Evolutionary conservation across 768 basidiomycete genomes (phyloP).

Genomic region (Auricularia cornea): DNA sequence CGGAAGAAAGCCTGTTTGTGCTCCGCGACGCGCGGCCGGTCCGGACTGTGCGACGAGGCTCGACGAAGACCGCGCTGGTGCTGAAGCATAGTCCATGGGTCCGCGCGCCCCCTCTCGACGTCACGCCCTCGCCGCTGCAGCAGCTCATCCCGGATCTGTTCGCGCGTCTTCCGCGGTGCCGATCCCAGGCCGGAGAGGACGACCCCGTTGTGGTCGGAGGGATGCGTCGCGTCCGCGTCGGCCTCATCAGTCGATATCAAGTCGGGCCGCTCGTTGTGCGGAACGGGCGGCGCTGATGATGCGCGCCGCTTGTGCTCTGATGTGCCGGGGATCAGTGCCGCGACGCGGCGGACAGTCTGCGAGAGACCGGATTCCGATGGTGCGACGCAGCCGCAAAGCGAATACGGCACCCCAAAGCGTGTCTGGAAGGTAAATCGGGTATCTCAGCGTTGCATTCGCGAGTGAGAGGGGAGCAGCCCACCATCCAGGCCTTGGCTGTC

Average conservation of each 20-base stretch:
- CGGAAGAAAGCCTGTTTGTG: neutral
- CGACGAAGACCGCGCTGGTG: neutral
- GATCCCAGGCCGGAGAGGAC: neutral
- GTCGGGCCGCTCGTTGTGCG: conserved; percentile 2
- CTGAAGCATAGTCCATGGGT: neutral
- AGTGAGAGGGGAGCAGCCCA: conserved; percentile 9
- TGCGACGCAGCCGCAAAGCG: conserved; percentile 5
- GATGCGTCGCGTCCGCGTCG: conserved; percentile 4
- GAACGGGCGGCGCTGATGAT: neutral
- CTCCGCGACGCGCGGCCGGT: neutral
- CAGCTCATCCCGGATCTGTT: neutral
- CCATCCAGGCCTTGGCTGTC: conserved; percentile 43
- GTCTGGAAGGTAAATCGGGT: conserved; percentile 8
- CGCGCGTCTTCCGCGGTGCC: neutral
- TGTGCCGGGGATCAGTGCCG: neutral
- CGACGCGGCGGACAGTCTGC: neutral
- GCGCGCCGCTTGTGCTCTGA: neutral
- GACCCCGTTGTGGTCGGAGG: conserved; percentile 5
- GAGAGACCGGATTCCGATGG: conserved; percentile 10
- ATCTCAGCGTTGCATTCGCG: neutral
- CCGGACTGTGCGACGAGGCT: neutral
- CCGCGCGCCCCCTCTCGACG: neutral
- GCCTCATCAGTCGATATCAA: conserved; percentile 1
- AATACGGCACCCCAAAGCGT: conserved; percentile 5
- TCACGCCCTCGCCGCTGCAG: neutral